phyloP scores from a whole-genome alignment of 768 basidiomycete genomes.

The Termitomyces sp. region DNA sequence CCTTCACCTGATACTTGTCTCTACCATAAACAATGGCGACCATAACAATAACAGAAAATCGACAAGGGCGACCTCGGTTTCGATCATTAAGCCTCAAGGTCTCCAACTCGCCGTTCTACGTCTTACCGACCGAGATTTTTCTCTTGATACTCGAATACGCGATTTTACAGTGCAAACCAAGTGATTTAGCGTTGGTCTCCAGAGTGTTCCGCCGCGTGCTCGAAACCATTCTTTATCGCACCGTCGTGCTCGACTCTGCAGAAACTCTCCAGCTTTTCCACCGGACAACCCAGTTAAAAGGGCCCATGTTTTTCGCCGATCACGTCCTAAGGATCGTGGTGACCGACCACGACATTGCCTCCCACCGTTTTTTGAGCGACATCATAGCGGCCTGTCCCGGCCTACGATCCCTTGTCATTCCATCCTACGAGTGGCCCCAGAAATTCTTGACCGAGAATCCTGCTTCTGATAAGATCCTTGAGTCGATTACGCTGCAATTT shows the following conservation, averaged over 20 bases:
- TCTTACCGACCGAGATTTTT: conserved; percentile 31
- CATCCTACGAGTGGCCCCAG: conserved; percentile 17
- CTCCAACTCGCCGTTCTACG: conserved; percentile 19
- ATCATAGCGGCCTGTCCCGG: conserved; percentile 29
- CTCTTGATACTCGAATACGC: conserved; percentile 30
- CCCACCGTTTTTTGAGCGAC: conserved; percentile 17
- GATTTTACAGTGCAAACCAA: conserved; percentile 24
- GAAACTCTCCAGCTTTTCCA: conserved; percentile 27
- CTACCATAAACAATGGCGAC: conserved; percentile 4
- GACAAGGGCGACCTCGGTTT: conserved; percentile 4
- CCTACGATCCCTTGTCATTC: conserved; percentile 24
- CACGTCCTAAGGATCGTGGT: conserved; percentile 34
- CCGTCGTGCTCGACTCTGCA: conserved; percentile 28
- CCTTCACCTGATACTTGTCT: background rate
- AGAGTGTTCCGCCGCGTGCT: conserved; percentile 26
- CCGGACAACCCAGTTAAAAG: conserved; percentile 26
- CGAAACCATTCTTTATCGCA: conserved; percentile 31
- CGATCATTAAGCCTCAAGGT: conserved; percentile 16
- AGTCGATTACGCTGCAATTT: conserved; percentile 24
- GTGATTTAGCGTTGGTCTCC: conserved; percentile 23
- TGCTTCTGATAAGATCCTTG: conserved; percentile 11
- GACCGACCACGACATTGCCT: conserved; percentile 16
- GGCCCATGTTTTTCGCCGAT: conserved; percentile 19
- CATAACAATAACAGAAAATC: conserved; percentile 4
- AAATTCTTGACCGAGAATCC: conserved; percentile 12